Percentiles rank a stretch among this genome's conserved stretches.
phyloP scores from a whole-genome alignment of 2,329 filamentous ascomycete species.

The Cercospora janseana region DNA sequence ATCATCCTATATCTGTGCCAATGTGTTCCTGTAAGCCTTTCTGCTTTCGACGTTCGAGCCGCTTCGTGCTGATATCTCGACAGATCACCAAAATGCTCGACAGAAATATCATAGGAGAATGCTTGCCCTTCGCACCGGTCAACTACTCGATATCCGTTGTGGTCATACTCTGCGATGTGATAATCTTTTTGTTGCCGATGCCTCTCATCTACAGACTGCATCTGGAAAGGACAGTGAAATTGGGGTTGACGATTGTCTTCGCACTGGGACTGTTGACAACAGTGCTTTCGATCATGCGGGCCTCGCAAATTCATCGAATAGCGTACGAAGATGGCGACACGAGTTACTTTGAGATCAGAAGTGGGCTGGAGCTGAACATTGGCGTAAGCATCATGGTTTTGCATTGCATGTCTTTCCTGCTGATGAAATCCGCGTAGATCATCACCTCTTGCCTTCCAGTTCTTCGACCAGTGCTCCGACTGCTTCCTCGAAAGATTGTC shows the following conservation, averaged over 20 bases:
- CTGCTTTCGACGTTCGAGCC: background rate
- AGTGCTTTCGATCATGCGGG: slow-evolving; percentile 20
- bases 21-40: slow-evolving; percentile 16
- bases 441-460: slow-evolving; percentile 27
- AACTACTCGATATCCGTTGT: slow-evolving; percentile 67
- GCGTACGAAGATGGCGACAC: slow-evolving; percentile 22
- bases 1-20: slow-evolving; percentile 19
- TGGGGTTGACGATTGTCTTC: slow-evolving; percentile 22
- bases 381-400: slow-evolving; percentile 12
- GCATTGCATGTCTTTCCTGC: background rate
- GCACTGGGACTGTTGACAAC: slow-evolving; percentile 23
- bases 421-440: slow-evolving; percentile 14
- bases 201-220: slow-evolving; percentile 21
- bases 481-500: slow-evolving; percentile 18
- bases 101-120: slow-evolving; percentile 68
- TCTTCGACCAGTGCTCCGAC: slow-evolving; percentile 18
- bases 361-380: slow-evolving; percentile 22
- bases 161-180: slow-evolving; percentile 20
- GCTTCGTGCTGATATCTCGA: slow-evolving; percentile 3
- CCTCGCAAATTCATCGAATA: slow-evolving; percentile 20
- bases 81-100: slow-evolving; percentile 23
- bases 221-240: slow-evolving; percentile 20
- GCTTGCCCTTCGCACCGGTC: slow-evolving; percentile 90
- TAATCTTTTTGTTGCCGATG: slow-evolving; percentile 23
- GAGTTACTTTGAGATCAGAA: slow-evolving; percentile 20